A percentile compares a stretch with the other conserved stretches of the same genome.
Conservation (phyloP, 345 rosid species). For the Eucalyptus marginata region DNA sequence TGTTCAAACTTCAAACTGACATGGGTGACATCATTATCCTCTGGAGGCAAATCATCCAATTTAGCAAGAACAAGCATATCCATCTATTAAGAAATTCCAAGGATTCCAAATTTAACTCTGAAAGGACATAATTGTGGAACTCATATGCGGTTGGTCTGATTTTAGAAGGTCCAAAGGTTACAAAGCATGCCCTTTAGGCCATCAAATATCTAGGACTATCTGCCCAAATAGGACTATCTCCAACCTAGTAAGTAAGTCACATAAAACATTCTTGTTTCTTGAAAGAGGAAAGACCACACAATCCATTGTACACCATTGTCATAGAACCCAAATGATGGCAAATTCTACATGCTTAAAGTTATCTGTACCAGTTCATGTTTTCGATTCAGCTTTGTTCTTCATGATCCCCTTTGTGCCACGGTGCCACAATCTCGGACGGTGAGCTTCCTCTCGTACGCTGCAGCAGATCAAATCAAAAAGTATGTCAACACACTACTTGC, state of each 20-base stretch:
- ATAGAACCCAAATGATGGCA: background rate
- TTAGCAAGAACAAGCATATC: background rate
- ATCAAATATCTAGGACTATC: background rate
- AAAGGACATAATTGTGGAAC: background rate
- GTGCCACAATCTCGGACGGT: conserved; percentile 92
- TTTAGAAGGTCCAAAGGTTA: background rate
- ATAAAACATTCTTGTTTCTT: background rate
- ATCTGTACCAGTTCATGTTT: conserved; percentile 85
- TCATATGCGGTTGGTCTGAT: background rate
- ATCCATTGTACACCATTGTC: background rate
- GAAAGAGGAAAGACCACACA: background rate
- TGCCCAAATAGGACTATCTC: background rate
- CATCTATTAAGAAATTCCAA: background rate
- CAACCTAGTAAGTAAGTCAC: background rate
- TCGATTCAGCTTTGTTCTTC: conserved; percentile 99
- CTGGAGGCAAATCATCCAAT: background rate
- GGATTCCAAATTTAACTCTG: background rate
- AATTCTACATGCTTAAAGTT: background rate
- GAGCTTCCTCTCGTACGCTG: conserved; percentile 99
- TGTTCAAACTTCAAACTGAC: background rate
- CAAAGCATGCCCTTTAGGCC: background rate
- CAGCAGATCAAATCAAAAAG: background rate
- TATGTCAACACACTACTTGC: background rate
- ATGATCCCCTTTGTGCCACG: conserved; percentile 77
- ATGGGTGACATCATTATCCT: background rate